These are phyloP conservation scores for Pseudodiploospora longispora DNA, from an alignment of 2,329 filamentous ascomycete genomes.

Conservation along the genomic window DNA sequence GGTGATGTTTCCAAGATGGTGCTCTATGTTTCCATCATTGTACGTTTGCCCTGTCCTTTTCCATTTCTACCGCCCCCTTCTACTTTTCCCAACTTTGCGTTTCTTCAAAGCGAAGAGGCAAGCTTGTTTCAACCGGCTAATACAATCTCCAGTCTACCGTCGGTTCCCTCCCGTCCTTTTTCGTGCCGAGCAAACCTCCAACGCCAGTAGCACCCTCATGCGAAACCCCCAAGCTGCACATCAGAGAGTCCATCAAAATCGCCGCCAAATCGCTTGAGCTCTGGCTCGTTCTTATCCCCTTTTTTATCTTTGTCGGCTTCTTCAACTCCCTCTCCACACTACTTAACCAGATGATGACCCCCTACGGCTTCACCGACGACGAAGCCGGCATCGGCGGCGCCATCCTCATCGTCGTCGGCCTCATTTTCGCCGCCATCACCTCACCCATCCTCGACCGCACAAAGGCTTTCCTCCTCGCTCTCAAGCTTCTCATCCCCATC, in stretches of 20 bases:
- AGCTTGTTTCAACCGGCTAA: not conserved
- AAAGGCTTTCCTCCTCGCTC: constrained; percentile 66
- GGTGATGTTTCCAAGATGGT: constrained; percentile 71
- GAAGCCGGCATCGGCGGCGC: constrained; percentile 86
- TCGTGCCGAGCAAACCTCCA: constrained; percentile 69
- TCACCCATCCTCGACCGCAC: constrained; percentile 79
- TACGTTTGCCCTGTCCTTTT: constrained; percentile 36
- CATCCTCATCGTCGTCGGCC: constrained; percentile 79
- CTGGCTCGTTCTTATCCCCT: constrained; percentile 76
- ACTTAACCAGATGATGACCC: constrained; percentile 80
- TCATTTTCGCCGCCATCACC: constrained; percentile 66
- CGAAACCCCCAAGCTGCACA: constrained; percentile 45
- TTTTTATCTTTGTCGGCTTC: constrained; percentile 75
- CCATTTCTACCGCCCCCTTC: not conserved
- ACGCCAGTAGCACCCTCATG: constrained; percentile 67
- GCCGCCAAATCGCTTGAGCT: constrained; percentile 57
- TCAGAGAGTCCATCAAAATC: constrained; percentile 44
- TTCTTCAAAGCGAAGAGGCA: not conserved
- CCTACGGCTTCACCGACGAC: constrained; percentile 76
- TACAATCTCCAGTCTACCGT: constrained; percentile 23
- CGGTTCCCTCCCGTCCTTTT: constrained; percentile 66
- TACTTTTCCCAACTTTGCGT: not conserved
- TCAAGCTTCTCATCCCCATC: constrained; percentile 68
- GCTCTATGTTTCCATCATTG: constrained; percentile 75
- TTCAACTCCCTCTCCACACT: constrained; percentile 90